Conservation (phyloP, 2,329 filamentous ascomycete genomes). For the Lachnellula suecica region DNA sequence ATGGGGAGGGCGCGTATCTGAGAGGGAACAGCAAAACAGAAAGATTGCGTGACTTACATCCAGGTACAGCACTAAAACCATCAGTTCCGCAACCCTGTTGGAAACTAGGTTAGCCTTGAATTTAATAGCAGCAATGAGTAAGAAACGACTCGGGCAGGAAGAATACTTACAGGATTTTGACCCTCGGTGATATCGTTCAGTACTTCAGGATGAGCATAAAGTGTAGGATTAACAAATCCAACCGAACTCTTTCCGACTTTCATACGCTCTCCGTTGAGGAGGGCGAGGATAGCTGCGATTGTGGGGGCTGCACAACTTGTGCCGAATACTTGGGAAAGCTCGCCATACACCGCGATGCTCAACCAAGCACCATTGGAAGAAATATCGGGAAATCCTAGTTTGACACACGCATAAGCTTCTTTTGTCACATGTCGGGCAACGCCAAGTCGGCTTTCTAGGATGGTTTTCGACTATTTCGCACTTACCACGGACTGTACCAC, state of each 20-base stretch:
- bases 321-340: slow-evolving; percentile 45
- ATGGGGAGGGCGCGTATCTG: too few relatives aligned
- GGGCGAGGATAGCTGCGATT: slow-evolving; percentile 40
- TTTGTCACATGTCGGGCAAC: too few relatives aligned
- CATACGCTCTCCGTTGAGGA: slow-evolving; percentile 41
- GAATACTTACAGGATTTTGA: too few relatives aligned
- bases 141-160: too few relatives aligned
- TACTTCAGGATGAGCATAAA: slow-evolving; percentile 29
- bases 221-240: slow-evolving; percentile 38
- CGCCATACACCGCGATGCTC: slow-evolving; percentile 43
- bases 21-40: too few relatives aligned
- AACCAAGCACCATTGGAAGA: slow-evolving; percentile 44
- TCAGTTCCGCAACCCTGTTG: slow-evolving; percentile 33
- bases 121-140: too few relatives aligned
- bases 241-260: slow-evolving; percentile 34
- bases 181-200: slow-evolving; percentile 35
- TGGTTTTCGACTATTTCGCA: too few relatives aligned
- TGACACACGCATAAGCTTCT: too few relatives aligned
- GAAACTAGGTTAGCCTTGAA: too few relatives aligned
- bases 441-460: too few relatives aligned
- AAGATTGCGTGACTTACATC: too few relatives aligned
- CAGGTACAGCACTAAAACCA: slow-evolving; percentile 31
- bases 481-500: slow-evolving; percentile 40
- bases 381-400: slow-evolving; percentile 53
- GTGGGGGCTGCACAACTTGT: slow-evolving; percentile 46